Evolutionary conservation across 2,329 filamentous ascomycete species (phyloP).

Genomic region (Coleophoma cylindrospora): DNA sequence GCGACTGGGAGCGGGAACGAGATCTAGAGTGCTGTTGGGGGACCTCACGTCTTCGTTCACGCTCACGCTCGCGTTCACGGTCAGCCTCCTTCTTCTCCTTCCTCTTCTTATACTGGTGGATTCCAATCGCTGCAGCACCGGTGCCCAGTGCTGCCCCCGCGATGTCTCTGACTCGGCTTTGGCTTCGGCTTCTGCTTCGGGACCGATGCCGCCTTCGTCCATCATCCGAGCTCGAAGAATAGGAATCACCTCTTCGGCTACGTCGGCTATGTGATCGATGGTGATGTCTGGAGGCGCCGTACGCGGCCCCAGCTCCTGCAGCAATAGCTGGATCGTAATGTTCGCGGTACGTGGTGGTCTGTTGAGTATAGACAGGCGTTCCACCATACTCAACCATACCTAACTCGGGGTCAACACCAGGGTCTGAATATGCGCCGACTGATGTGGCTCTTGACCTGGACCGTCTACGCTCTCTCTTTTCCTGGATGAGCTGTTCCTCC

Average conservation of each 20-base stretch:
- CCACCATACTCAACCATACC: conserved; percentile 64
- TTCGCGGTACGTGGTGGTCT: conserved; percentile 23
- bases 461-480: conserved; percentile 18
- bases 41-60: conserved; percentile 28
- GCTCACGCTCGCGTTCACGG: conserved; percentile 21
- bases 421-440: conserved; percentile 39
- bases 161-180: conserved; percentile 48
- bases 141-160: conserved; percentile 49
- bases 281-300: conserved; percentile 15
- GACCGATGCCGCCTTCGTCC: conserved; percentile 11
- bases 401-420: conserved; percentile 56
- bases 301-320: conserved; percentile 16
- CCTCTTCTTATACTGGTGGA: conserved; percentile 54
- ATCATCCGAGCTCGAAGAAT: conserved; percentile 16
- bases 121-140: conserved; percentile 56
- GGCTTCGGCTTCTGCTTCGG: conserved; percentile 44
- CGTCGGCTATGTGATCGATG: conserved; percentile 14
- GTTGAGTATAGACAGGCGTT: conserved; percentile 44
- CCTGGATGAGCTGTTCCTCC: conserved; percentile 26
- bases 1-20: conserved; percentile 22
- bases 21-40: conserved; percentile 24
- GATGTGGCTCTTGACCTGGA: conserved; percentile 44
- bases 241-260: conserved; percentile 15
- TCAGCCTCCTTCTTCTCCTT: conserved; percentile 33
- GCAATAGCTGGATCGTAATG: conserved; percentile 18